A percentile compares a stretch with the other conserved stretches of the same genome.
These are phyloP conservation scores for Triadica sebifera DNA, from an alignment of 345 rosid species.

Conservation along the genomic window DNA sequence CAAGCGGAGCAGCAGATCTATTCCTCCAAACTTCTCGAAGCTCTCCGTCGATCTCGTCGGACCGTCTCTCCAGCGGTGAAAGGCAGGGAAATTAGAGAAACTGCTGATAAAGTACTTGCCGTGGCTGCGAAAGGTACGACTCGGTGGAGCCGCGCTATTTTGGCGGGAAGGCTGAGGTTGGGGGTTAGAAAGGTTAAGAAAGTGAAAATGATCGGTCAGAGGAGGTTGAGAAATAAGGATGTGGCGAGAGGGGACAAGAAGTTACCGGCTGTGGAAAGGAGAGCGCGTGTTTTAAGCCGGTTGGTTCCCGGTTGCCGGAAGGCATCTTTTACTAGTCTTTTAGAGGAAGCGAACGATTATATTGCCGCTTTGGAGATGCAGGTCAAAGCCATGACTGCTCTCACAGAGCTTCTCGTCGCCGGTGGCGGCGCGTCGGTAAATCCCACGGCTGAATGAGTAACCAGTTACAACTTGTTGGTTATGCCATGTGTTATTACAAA, in stretches of 20 bases:
- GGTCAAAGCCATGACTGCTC: slow-evolving; percentile 71
- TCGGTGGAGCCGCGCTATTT: slow-evolving; percentile 75
- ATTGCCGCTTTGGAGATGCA: slow-evolving; percentile 97
- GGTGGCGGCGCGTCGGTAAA: neutral
- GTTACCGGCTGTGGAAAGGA: slow-evolving; percentile 55
- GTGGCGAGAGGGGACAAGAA: slow-evolving; percentile 20
- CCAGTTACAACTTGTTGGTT: neutral
- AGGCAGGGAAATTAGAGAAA: slow-evolving; percentile 37
- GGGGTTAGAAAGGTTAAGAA: slow-evolving; percentile 45
- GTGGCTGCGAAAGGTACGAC: slow-evolving; percentile 56
- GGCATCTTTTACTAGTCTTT: slow-evolving; percentile 45
- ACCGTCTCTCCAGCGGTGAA: slow-evolving; percentile 15
- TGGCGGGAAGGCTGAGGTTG: slow-evolving; percentile 40
- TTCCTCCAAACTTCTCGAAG: slow-evolving; percentile 21
- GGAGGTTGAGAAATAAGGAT: slow-evolving; percentile 25
- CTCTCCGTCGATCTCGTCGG: slow-evolving; percentile 53
- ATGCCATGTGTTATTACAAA: slow-evolving; percentile 28
- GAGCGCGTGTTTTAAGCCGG: slow-evolving; percentile 49
- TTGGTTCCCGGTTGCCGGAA: slow-evolving; percentile 91
- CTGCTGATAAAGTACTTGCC: slow-evolving; percentile 56
- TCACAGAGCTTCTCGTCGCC: slow-evolving; percentile 45
- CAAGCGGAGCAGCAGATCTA: slow-evolving; percentile 18
- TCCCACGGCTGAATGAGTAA: neutral
- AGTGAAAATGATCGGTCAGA: slow-evolving; percentile 32
- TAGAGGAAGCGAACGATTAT: slow-evolving; percentile 82